Base-by-base conservation (phyloP, 305 asterid genomes). In the Ajuga reptans region DNA sequence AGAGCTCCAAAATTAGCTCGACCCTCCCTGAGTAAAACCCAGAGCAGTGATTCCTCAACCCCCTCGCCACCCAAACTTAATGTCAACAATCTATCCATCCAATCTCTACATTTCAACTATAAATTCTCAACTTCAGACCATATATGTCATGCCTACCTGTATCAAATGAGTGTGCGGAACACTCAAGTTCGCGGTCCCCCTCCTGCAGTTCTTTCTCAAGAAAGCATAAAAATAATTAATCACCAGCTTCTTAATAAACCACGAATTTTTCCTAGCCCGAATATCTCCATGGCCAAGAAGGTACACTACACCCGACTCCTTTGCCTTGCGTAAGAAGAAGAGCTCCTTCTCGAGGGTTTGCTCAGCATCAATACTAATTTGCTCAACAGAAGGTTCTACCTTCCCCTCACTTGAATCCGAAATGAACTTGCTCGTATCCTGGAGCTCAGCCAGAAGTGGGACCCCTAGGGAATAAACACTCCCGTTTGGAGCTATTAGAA, bases 61-160 rank as follows among this genome's bases (percentile, higher is more conserved):
- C 59, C 76, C 53, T 64, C 24, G 11, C 15, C 45, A 36, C 6
- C 33, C 41, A 71, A 62, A 51, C 50, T 64, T 51, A 37, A 49
- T 33, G 68, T 54, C 64, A 52, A 24, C 6, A 50, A 34, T 66
- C 54, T 16, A 47, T 12, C 54, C 29, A 46, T 17, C 66, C 24
- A 55, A 50, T 45, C 24, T 69, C 52, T 34, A 60, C 63, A 27
- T 45, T 31, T 52, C 71, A 75, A 14, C 33, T 55, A 50, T 21
- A 33, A 39, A 58, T 46, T 17, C 72, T 37, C 63, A 41, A 6
- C 42, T 68, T 90, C 84, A 92, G 60, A 94, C 99, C 99, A 91
- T 91, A 82, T 94, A 94, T 21, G 96, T 90, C 98, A 94, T 94
- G 69, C 96, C 98, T 51, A 91, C 98, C 79, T 91, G 99, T 80